A percentile compares a stretch with the other conserved stretches of the same genome.
Conservation (phyloP, 805 yeast species). For the Kodamaea lidongshanica region DNA sequence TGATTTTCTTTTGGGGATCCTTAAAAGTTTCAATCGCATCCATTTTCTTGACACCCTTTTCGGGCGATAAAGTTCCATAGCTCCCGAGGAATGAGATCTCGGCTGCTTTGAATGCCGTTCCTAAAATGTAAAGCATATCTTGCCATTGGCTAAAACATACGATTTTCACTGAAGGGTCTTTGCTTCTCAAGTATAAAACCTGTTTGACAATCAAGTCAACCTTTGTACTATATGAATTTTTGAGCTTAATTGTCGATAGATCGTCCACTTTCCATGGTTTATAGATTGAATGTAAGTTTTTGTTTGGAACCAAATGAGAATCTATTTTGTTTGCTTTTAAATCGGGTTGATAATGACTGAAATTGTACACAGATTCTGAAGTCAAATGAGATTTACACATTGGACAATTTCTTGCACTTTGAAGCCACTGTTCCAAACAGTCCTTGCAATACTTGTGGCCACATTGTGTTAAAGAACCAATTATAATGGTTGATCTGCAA, state of each 20-base stretch:
- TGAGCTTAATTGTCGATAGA: slow-evolving; percentile 33
- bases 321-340: slow-evolving; percentile 43
- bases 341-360: slow-evolving; percentile 53
- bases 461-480: slow-evolving; percentile 81
- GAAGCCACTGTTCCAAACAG: slow-evolving; percentile 74
- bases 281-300: slow-evolving; percentile 35
- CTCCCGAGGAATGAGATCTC: slow-evolving; percentile 55
- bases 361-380: slow-evolving; percentile 55
- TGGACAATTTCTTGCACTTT: slow-evolving; percentile 59
- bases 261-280: slow-evolving; percentile 38
- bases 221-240: slow-evolving; percentile 68
- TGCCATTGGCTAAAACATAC: slow-evolving; percentile 89
- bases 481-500: slow-evolving; percentile 62
- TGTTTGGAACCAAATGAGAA: slow-evolving; percentile 8
- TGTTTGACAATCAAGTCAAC: slow-evolving; percentile 77
- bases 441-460: slow-evolving; percentile 88
- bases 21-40: slow-evolving; percentile 56
- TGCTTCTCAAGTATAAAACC: slow-evolving; percentile 52
- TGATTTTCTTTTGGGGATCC: slow-evolving; percentile 47
- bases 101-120: slow-evolving; percentile 57
- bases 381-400: slow-evolving; percentile 60
- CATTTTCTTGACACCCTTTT: slow-evolving; percentile 21
- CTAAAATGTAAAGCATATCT: slow-evolving; percentile 60
- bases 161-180: slow-evolving; percentile 65
- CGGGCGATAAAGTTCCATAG: slow-evolving; percentile 32